phyloP scores from a whole-genome alignment of 106 monocot species.

The Allium fistulosum region DNA sequence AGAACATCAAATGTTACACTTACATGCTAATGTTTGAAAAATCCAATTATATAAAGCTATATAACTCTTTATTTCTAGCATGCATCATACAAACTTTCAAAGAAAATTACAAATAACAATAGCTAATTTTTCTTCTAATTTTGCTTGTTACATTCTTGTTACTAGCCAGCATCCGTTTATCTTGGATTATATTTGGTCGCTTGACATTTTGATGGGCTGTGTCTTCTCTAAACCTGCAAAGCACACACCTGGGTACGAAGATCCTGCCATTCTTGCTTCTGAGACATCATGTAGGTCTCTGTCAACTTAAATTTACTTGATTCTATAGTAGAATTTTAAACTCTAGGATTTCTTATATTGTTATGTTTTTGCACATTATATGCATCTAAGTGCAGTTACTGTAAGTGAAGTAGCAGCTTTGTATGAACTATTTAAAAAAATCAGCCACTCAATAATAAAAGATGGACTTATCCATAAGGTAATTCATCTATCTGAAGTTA shows the following conservation, averaged over 20 bases:
- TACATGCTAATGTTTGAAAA: too few species aligned
- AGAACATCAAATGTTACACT: too few species aligned
- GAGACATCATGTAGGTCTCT: slow-evolving; percentile 54
- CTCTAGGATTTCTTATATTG: too few species aligned
- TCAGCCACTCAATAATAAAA: slow-evolving; percentile 35
- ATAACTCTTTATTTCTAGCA: too few species aligned
- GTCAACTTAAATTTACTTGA: background rate
- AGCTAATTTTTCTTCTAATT: too few species aligned
- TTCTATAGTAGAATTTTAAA: background rate
- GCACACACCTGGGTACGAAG: slow-evolving; percentile 56
- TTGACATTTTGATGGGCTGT: slow-evolving; percentile 47
- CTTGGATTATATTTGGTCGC: background rate
- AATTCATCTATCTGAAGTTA: background rate
- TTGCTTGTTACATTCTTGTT: too few species aligned
- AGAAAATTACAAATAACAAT: too few species aligned
- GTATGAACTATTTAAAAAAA: slow-evolving; percentile 43
- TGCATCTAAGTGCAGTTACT: slow-evolving; percentile 24
- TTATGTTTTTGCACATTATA: background rate
- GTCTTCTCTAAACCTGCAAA: slow-evolving; percentile 21
- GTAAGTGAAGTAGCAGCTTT: slow-evolving; percentile 47
- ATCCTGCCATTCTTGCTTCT: slow-evolving; percentile 56
- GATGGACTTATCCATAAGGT: slow-evolving; percentile 67
- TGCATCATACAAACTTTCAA: too few species aligned
- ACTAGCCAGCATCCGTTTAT: background rate
- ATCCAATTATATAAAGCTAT: too few species aligned